Conservation (phyloP, 495 filamentous ascomycete genomes). For the Extremus antarcticus region DNA sequence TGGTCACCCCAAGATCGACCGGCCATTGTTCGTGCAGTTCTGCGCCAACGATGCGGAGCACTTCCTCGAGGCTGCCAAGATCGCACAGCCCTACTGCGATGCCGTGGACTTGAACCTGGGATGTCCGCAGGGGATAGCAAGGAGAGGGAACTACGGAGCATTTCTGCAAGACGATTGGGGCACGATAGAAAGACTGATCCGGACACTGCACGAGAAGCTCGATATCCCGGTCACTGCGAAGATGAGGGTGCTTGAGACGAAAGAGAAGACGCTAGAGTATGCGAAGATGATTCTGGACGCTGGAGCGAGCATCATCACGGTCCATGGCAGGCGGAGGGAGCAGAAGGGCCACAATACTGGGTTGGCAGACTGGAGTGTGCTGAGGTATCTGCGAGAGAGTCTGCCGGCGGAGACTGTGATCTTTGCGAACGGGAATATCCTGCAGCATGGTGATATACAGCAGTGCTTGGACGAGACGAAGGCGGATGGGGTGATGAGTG, state of each 20-base stretch:
- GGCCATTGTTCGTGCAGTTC: slow-evolving; percentile 92
- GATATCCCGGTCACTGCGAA: slow-evolving; percentile 85
- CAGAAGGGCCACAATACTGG: slow-evolving; percentile 97
- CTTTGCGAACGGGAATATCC: slow-evolving; percentile 92
- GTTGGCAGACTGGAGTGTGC: slow-evolving; percentile 77
- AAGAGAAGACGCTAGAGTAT: slow-evolving; percentile 78
- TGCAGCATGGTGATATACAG: slow-evolving; percentile 71
- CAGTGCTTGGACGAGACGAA: slow-evolving; percentile 73
- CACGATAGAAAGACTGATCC: slow-evolving; percentile 68
- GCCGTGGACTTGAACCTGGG: slow-evolving; percentile 94
- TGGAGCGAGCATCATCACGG: slow-evolving; percentile 83
- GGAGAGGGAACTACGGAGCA: slow-evolving; percentile 79
- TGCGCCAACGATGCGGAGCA: slow-evolving; percentile 80
- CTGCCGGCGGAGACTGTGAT: slow-evolving; percentile 81
- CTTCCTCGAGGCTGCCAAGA: slow-evolving; percentile 62
- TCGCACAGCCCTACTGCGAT: slow-evolving; percentile 76
- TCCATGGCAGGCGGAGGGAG: slow-evolving; percentile 79
- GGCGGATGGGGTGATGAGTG: slow-evolving; percentile 89
- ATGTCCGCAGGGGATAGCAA: slow-evolving; percentile 94
- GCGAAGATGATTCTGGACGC: slow-evolving; percentile 78
- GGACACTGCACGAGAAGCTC: slow-evolving; percentile 59
- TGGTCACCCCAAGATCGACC: slow-evolving; percentile 70
- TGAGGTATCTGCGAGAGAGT: slow-evolving; percentile 72
- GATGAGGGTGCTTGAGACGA: slow-evolving; percentile 79
- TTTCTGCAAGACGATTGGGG: slow-evolving; percentile 91